Evolutionary conservation across 1,139 yeast species (phyloP).

Genomic region (Blastobotrys serpentis): DNA sequence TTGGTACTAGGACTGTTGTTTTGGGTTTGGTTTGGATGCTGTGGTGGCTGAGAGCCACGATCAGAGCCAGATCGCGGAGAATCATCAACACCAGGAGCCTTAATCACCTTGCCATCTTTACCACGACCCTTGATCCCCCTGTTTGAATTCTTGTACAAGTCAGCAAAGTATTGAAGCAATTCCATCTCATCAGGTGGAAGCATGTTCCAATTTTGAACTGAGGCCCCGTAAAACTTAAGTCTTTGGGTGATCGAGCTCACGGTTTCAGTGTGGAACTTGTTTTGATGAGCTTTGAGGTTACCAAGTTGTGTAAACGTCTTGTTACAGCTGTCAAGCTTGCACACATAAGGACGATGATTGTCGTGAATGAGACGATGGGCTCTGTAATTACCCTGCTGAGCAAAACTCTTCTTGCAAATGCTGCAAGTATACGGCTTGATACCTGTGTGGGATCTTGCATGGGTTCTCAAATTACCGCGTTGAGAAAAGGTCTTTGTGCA

Average conservation of each 20-base stretch:
- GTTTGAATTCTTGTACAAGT: constrained; percentile 80
- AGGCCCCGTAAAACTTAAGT: constrained; percentile 30
- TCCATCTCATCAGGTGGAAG: constrained; percentile 67
- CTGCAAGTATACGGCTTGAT: constrained; percentile 84
- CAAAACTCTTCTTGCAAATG: constrained; percentile 68
- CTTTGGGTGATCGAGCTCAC: constrained; percentile 59
- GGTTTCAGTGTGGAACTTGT: constrained; percentile 76
- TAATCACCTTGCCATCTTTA: constrained; percentile 42
- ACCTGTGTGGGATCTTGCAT: constrained; percentile 79
- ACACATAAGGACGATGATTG: constrained; percentile 72
- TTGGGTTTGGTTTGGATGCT: constrained; percentile 11
- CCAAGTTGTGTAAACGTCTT: constrained; percentile 90
- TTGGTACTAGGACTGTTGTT: background rate
- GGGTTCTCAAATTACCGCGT: constrained; percentile 88
- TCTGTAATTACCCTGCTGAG: constrained; percentile 85
- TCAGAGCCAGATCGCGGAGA: constrained; percentile 3
- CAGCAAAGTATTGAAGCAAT: constrained; percentile 71
- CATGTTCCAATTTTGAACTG: constrained; percentile 21
- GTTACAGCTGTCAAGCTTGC: constrained; percentile 77
- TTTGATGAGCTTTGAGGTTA: constrained; percentile 90
- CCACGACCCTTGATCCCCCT: constrained; percentile 93
- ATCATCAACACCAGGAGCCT: background rate
- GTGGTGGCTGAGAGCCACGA: constrained; percentile 9
- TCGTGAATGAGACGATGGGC: constrained; percentile 84
- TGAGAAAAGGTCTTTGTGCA: constrained; percentile 82